Percentiles rank a stretch among this genome's conserved stretches.
Evolutionary conservation across 257 asterid species (phyloP).

Genomic region (Solanum chmielewskii): DNA sequence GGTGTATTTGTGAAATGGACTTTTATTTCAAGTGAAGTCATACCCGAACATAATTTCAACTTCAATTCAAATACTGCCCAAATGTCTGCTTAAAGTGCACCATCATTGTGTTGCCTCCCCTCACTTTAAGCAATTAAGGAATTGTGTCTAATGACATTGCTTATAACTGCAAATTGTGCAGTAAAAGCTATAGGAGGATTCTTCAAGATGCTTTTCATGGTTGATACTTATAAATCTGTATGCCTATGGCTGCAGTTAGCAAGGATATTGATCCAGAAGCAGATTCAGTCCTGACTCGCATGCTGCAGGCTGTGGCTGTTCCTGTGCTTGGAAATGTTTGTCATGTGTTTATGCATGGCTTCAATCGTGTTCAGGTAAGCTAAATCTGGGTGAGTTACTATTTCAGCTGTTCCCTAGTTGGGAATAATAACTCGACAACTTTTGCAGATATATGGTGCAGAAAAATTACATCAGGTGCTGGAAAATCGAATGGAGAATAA

Average conservation of each 20-base stretch:
- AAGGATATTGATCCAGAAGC: constrained; percentile 55
- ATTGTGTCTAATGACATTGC: not conserved
- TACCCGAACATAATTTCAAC: not conserved
- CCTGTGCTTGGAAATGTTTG: constrained; percentile 88
- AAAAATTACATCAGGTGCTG: constrained; percentile 52
- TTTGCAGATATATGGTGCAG: constrained; percentile 72
- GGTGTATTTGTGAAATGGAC: not conserved
- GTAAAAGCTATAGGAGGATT: not conserved
- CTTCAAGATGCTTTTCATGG: not conserved
- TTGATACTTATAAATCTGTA: not conserved
- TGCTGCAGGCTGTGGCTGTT: constrained; percentile 80
- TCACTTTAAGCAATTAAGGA: not conserved
- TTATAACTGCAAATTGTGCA: not conserved
- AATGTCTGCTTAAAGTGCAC: not conserved
- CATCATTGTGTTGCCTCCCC: not conserved
- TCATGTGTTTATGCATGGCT: constrained; percentile 94
- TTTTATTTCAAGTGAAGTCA: not conserved
- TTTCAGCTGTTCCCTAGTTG: not conserved
- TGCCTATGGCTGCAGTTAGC: constrained; percentile 33
- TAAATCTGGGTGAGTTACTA: not conserved
- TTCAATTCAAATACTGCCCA: not conserved
- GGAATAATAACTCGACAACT: not conserved
- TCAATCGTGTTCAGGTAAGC: constrained; percentile 64
- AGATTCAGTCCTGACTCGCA: constrained; percentile 59
- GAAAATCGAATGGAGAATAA: constrained; percentile 50